phyloP scores from a whole-genome alignment of 768 basidiomycete genomes.

The Dictyophora rubrovolvata region DNA sequence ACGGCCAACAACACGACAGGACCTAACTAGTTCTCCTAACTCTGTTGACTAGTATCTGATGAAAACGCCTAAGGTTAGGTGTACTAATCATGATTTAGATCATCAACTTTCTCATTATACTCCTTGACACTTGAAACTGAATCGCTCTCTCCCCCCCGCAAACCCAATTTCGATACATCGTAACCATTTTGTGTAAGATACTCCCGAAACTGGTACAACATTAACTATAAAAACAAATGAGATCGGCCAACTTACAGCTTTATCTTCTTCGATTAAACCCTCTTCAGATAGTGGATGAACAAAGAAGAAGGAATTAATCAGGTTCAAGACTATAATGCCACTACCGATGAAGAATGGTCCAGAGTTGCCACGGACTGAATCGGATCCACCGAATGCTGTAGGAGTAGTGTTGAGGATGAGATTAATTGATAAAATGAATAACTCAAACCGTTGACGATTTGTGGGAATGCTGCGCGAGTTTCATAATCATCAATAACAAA shows the following conservation, averaged over 20 bases:
- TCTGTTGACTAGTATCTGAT: too few relatives aligned
- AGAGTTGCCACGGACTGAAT: constrained; percentile 50
- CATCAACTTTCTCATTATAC: not conserved
- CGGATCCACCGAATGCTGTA: constrained; percentile 51
- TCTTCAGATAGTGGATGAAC: constrained; percentile 66
- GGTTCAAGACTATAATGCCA: constrained; percentile 65
- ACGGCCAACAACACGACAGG: too few relatives aligned
- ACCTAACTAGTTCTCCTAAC: too few relatives aligned
- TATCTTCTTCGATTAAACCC: constrained; percentile 72
- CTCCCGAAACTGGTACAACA: constrained; percentile 55
- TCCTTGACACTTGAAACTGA: not conserved
- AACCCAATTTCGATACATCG: constrained; percentile 67
- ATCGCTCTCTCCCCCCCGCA: constrained; percentile 14
- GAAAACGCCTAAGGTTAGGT: too few relatives aligned
- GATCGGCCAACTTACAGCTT: constrained; percentile 33
- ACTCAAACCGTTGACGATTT: constrained; percentile 47
- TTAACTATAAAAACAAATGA: too few relatives aligned
- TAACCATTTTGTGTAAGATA: constrained; percentile 75
- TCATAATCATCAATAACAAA: too few relatives aligned
- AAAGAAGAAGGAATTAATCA: constrained; percentile 59
- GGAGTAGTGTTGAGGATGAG: too few relatives aligned
- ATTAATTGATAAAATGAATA: not conserved
- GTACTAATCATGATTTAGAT: not conserved
- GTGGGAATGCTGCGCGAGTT: constrained; percentile 42
- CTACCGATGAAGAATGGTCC: constrained; percentile 90